Evolutionary conservation across 1,284 basidiomycete genomes (phyloP).

Genomic region (Tremellales sp.): DNA sequence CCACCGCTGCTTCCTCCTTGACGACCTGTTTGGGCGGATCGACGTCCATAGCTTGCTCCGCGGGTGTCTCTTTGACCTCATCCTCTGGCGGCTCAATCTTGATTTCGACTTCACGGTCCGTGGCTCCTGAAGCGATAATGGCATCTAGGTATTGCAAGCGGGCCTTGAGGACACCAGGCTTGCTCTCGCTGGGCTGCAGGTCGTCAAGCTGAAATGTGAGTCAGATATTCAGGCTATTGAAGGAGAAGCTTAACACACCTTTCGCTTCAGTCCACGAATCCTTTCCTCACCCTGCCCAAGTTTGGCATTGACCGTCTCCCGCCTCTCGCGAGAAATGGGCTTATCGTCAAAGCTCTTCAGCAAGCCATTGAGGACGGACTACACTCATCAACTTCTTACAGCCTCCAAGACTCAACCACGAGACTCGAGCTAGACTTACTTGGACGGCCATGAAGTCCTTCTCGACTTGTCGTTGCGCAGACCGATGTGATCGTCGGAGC

Average conservation of each 20-base stretch:
- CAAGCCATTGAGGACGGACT: constrained; percentile 18
- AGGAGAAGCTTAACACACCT: constrained; percentile 31
- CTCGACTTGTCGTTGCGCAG: constrained; percentile 49
- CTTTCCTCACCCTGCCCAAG: constrained; percentile 37
- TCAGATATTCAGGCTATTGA: not conserved
- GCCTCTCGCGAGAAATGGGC: constrained; percentile 11
- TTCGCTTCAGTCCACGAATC: constrained; percentile 46
- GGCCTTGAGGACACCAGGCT: constrained; percentile 21
- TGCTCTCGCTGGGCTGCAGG: constrained; percentile 29
- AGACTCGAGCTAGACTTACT: constrained; percentile 12
- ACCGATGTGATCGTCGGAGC: constrained; percentile 43
- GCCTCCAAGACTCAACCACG: not conserved
- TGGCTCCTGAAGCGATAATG: not conserved
- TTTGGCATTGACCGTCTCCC: constrained; percentile 18
- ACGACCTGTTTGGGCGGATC: no score
- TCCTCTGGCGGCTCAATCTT: not conserved
- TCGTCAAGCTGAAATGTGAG: constrained; percentile 33
- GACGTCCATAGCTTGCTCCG: constrained; percentile 4
- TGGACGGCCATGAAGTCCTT: constrained; percentile 45
- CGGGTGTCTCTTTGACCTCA: not conserved
- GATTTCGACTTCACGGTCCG: not conserved
- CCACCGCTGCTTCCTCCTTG: not conserved
- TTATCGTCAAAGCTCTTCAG: constrained; percentile 18
- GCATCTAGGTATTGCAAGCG: constrained; percentile 21
- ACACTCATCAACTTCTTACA: not conserved